Conservation (phyloP, 306 rosid genomes). For the Inga oerstediana region DNA sequence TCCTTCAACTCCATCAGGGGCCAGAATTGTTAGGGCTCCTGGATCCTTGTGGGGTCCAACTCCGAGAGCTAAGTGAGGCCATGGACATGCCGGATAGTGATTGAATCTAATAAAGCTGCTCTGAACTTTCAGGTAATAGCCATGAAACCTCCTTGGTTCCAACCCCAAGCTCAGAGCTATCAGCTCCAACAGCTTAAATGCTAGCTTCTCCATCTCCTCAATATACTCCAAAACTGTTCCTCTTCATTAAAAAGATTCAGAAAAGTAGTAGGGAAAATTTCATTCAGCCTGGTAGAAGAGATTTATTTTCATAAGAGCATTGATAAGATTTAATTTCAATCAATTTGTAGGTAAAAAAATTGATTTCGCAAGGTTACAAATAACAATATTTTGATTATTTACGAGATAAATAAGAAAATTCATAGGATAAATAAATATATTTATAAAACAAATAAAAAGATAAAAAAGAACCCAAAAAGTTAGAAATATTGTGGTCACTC, state of each 20-base stretch:
- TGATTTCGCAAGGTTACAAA: too few relatives aligned
- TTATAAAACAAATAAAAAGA: too few relatives aligned
- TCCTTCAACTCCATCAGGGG: slow-evolving; percentile 38
- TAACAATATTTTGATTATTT: too few relatives aligned
- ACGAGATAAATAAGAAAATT: too few relatives aligned
- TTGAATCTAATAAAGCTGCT: slow-evolving; percentile 43
- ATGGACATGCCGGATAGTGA: slow-evolving; percentile 40
- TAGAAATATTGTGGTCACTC: too few relatives aligned
- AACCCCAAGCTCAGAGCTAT: slow-evolving; percentile 40
- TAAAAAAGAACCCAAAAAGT: too few relatives aligned
- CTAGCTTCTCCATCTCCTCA: slow-evolving; percentile 29
- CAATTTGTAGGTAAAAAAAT: too few relatives aligned
- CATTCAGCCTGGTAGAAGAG: too few relatives aligned
- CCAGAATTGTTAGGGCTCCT: slow-evolving; percentile 32
- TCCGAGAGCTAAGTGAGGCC: slow-evolving; percentile 41
- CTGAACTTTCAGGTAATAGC: slow-evolving; percentile 37
- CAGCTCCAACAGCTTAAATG: slow-evolving; percentile 20
- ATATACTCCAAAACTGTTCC: slow-evolving; percentile 3
- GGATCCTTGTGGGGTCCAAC: slow-evolving; percentile 39
- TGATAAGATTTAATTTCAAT: too few relatives aligned
- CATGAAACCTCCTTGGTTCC: slow-evolving; percentile 26
- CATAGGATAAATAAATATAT: too few relatives aligned
- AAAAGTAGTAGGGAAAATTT: not conserved
- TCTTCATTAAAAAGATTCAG: not conserved
- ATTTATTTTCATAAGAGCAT: too few relatives aligned